These are phyloP conservation scores for Jaapia argillacea DNA, from an alignment of 768 basidiomycete genomes.

Conservation along the genomic window DNA sequence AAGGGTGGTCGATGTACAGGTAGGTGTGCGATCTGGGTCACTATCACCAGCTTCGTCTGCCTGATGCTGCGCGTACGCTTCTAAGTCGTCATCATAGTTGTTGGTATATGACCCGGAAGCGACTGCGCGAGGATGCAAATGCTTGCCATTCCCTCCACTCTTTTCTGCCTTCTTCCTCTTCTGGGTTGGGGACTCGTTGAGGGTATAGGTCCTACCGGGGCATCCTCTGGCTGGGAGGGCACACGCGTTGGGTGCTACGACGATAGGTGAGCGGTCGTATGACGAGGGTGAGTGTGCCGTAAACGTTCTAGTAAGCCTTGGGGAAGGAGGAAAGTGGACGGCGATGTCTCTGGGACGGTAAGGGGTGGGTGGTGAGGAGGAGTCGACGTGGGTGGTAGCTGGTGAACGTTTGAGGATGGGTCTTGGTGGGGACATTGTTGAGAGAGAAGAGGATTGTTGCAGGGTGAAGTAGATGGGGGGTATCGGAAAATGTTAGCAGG, in stretches of 20 bases:
- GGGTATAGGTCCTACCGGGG: constrained; percentile 54
- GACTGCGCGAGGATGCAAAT: constrained; percentile 37
- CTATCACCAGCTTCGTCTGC: constrained; percentile 5
- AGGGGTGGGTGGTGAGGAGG: constrained; percentile 1
- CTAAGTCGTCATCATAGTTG: no score
- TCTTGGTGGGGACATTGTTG: not conserved
- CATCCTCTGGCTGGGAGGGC: constrained; percentile 62
- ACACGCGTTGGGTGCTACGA: constrained; percentile 62
- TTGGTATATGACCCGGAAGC: no score
- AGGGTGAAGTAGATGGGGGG: no score
- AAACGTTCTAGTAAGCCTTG: constrained; percentile 26
- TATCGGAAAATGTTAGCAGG: no score
- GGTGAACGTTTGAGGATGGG: constrained; percentile 1
- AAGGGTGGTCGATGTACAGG: constrained; percentile 11
- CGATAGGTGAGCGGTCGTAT: constrained; percentile 77
- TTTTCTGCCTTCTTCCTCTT: constrained; percentile 11
- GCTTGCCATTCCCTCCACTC: constrained; percentile 24
- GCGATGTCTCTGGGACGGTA: constrained; percentile 22
- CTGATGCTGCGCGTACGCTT: no score
- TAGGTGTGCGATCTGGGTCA: constrained; percentile 16
- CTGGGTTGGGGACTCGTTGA: constrained; percentile 7
- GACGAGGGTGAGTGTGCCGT: constrained; percentile 30
- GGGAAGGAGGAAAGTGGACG: constrained; percentile 39
- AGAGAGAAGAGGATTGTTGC: no score
- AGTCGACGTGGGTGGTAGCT: not conserved